Evolutionary conservation across 1,284 basidiomycete species (phyloP), one percentile per base, ranked within the genome.

Genomic region (Caloboletus firmus): DNA sequence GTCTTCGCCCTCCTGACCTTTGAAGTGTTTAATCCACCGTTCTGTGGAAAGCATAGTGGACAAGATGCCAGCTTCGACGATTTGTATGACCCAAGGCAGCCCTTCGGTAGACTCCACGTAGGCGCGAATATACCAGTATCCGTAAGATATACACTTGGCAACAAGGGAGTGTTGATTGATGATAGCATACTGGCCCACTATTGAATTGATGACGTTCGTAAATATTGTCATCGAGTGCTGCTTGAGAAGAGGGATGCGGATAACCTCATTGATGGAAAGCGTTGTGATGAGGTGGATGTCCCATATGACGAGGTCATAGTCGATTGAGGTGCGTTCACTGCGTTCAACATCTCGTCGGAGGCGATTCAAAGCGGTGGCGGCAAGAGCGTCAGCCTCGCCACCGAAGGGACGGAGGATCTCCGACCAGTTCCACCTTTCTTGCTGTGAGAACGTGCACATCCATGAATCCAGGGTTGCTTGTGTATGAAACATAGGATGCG

Each of bases 71-170:
- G 67, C 59, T 46, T 68, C 62, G 35, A 67, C 41, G 28, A 55
- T 42, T 53, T 70, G 64, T 12, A 32, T 52, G 43, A 67, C 39
- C 67, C 69, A 67, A 47, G 64, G 56, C 3, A 68, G 18, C 8
- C 66, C 69, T 5, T 67, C 64, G n/a, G 64, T 55, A 28, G 53
- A 60, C 44, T 71, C 65, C 31, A 57, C 56, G 26, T 63, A 67
- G 7, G 62, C 54, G 8, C 66, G 67, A 45, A 67, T 65, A 35
- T 69, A 67, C 66, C 69, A 70, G 22, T 68, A 67, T 20, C 57
- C 64, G 32, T 65, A 67, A 5, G 69, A 71, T 44, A 71, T 50
- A 32, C 52, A 61, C 41, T 62, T 67, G 28, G 69, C 65, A 26
- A 66, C 37, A 47, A 63, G 40, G 13, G 37, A 1, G 15, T 28